These are phyloP conservation scores for Claviceps lovelessii DNA, from an alignment of 2,329 filamentous ascomycete species.

Conservation along the genomic window DNA sequence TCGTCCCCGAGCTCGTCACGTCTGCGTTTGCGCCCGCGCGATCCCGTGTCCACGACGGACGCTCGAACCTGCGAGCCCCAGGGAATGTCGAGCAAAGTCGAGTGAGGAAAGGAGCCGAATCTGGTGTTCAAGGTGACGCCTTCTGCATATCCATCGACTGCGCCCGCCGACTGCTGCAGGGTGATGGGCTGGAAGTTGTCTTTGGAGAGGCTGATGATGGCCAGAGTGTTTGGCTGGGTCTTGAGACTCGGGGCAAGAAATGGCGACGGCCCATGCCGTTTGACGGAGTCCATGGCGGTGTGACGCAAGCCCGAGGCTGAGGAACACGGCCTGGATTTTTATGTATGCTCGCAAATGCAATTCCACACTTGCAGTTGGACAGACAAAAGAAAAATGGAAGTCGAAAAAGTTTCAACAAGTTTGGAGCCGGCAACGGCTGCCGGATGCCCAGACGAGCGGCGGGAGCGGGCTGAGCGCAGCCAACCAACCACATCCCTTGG, in stretches of 20 bases:
- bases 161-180: slow-evolving; percentile 45
- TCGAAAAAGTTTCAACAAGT: background rate
- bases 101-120: slow-evolving; percentile 81
- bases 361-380: background rate
- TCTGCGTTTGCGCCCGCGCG: slow-evolving; percentile 60
- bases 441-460: background rate
- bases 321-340: background rate
- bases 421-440: background rate
- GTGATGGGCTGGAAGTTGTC: slow-evolving; percentile 70
- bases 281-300: background rate
- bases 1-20: slow-evolving; percentile 29
- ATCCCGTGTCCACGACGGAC: slow-evolving; percentile 80
- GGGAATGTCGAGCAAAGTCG: slow-evolving; percentile 58
- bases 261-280: slow-evolving; percentile 38
- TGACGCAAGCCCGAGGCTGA: background rate
- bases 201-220: slow-evolving; percentile 77
- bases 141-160: slow-evolving; percentile 58
- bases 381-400: background rate
- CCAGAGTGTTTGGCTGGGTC: slow-evolving; percentile 52
- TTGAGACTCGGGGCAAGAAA: slow-evolving; percentile 59
- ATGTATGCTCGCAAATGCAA: background rate
- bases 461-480: too few species aligned
- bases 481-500: too few species aligned
- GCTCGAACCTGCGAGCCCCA: slow-evolving; percentile 91
- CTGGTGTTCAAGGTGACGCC: slow-evolving; percentile 77